Percentiles rank a stretch among this genome's conserved stretches.
phyloP scores from a whole-genome alignment of 306 rosid species.

The Citrullus mucosospermus region DNA sequence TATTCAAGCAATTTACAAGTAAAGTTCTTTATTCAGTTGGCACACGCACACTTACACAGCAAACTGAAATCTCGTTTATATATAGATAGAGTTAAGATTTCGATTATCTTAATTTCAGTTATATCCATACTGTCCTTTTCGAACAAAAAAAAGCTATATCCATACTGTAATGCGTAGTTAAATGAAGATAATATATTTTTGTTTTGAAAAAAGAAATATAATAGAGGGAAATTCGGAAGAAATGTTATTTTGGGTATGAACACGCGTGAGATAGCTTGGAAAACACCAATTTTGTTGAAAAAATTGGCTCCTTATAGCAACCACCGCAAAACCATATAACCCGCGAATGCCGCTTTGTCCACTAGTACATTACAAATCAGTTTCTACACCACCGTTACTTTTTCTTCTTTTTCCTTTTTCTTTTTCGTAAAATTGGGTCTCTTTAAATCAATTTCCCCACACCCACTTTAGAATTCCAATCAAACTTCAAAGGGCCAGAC shows the following conservation, averaged over 20 bases:
- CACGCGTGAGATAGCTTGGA: neutral
- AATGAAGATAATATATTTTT: too few relatives aligned
- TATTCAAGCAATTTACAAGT: too few relatives aligned
- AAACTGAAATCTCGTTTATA: too few relatives aligned
- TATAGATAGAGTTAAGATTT: too few relatives aligned
- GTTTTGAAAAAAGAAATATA: too few relatives aligned
- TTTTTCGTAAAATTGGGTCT: neutral
- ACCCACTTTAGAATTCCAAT: neutral
- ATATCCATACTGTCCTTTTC: too few relatives aligned
- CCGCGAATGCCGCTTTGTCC: slow-evolving; percentile 7
- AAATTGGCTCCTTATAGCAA: neutral
- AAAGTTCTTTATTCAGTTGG: too few relatives aligned
- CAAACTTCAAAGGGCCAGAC: neutral
- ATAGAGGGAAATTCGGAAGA: neutral
- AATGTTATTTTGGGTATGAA: neutral
- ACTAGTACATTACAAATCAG: neutral
- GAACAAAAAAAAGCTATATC: too few relatives aligned
- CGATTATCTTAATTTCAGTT: too few relatives aligned
- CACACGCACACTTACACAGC: too few relatives aligned
- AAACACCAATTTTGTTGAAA: neutral
- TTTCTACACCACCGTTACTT: neutral
- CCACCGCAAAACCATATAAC: neutral
- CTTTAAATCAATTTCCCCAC: neutral
- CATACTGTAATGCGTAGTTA: too few relatives aligned
- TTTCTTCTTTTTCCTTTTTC: neutral